These are phyloP conservation scores for Telopea speciosissima DNA, from an alignment of 177 flowering plant genomes.

Conservation along the genomic window DNA sequence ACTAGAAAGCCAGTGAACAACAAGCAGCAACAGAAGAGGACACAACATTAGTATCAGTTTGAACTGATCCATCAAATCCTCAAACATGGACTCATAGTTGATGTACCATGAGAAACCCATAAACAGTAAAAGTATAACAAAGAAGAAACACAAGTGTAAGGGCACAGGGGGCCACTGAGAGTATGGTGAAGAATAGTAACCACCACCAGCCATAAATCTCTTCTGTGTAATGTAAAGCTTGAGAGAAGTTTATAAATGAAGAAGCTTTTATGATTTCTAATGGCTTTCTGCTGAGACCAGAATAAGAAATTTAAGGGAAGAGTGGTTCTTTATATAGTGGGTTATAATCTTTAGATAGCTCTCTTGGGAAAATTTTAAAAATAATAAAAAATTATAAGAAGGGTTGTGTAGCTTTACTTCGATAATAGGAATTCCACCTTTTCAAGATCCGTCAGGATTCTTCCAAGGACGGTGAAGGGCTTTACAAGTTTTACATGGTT, in stretches of 20 bases:
- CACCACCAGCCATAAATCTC: slow-evolving; percentile 29
- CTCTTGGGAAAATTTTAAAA: background rate
- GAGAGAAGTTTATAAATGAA: too few species aligned
- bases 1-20: slow-evolving; percentile 40
- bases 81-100: slow-evolving; percentile 50
- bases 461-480: slow-evolving; percentile 8
- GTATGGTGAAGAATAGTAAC: slow-evolving; percentile 24
- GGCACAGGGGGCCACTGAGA: slow-evolving; percentile 25
- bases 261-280: background rate
- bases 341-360: background rate
- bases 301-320: background rate
- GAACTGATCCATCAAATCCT: slow-evolving; percentile 33
- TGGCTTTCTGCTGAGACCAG: background rate
- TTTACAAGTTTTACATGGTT: slow-evolving; percentile 14
- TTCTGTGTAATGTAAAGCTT: background rate
- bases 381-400: background rate
- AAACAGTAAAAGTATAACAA: slow-evolving; percentile 33
- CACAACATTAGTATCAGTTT: slow-evolving; percentile 42
- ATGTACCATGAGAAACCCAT: slow-evolving; percentile 54
- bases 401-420: slow-evolving; percentile 14
- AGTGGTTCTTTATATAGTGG: background rate
- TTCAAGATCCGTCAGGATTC: background rate
- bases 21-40: slow-evolving; percentile 50
- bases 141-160: slow-evolving; percentile 48
- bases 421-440: background rate